A percentile compares a stretch with the other conserved stretches of the same genome.
These are phyloP conservation scores for Pythium grandisporangium DNA, from an alignment of 352 stramenopile genomes.

Conservation along the genomic window DNA sequence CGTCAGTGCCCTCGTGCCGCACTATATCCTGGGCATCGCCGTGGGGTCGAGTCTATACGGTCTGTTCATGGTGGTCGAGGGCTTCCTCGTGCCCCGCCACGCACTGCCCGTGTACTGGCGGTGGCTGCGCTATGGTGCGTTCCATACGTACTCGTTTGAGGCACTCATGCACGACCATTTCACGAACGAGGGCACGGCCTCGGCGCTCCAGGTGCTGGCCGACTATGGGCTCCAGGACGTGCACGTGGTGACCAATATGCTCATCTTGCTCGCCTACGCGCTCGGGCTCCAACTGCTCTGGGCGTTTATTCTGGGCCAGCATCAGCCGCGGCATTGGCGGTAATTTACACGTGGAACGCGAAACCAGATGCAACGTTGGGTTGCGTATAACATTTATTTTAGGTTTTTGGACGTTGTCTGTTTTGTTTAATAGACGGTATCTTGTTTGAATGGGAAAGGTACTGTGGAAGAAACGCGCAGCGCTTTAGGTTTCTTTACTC, in stretches of 20 bases:
- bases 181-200: conserved; percentile 1
- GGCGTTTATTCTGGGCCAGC: conserved; percentile 12
- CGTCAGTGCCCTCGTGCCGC: conserved; percentile 23
- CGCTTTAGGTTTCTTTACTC: too few relatives aligned
- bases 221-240: conserved; percentile 10
- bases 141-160: conserved; percentile 37
- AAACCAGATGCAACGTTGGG: too few relatives aligned
- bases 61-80: conserved; percentile 32
- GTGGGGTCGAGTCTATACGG: conserved; percentile 28
- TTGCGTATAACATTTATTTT: too few relatives aligned
- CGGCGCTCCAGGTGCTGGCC: conserved; percentile 2
- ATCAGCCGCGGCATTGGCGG: too few relatives aligned
- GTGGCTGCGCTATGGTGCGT: conserved; percentile 33
- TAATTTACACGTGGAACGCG: too few relatives aligned
- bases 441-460: too few relatives aligned
- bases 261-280: conserved; percentile 7
- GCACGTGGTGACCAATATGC: conserved; percentile 9
- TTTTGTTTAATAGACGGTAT: too few relatives aligned
- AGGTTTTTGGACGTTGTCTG: too few relatives aligned
- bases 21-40: conserved; percentile 42
- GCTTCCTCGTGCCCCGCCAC: conserved; percentile 24
- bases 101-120: conserved; percentile 20
- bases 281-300: conserved; percentile 10
- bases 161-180: conserved; percentile 36
- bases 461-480: too few relatives aligned